These are phyloP conservation scores for Entoloma clypeatum DNA, from an alignment of 1,284 basidiomycete genomes.

Conservation along the genomic window DNA sequence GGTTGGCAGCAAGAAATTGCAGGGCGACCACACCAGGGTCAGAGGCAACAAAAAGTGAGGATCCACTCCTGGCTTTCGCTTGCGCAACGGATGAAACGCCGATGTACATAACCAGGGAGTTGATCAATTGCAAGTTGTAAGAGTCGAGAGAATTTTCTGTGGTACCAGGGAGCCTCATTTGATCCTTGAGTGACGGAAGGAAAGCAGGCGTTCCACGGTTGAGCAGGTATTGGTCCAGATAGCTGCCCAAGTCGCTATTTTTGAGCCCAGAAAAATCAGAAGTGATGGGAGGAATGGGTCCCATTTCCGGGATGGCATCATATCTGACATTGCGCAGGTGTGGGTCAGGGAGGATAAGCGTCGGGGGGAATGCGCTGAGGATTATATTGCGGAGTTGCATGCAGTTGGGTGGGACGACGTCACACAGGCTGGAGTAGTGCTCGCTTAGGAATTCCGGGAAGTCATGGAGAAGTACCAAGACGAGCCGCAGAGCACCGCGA, in stretches of 20 bases:
- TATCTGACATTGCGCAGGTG: conserved; percentile 70
- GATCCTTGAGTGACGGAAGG: conserved; percentile 79
- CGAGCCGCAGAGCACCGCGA: conserved; percentile 86
- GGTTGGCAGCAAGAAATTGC: conserved; percentile 75
- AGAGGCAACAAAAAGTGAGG: conserved; percentile 72
- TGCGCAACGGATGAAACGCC: conserved; percentile 87
- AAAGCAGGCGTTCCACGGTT: conserved; percentile 65
- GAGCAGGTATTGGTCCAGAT: conserved; percentile 82
- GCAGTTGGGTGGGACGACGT: conserved; percentile 89
- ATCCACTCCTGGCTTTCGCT: conserved; percentile 76
- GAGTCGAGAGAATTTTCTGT: conserved; percentile 54
- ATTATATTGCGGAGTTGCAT: conserved; percentile 97
- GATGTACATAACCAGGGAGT: conserved; percentile 93
- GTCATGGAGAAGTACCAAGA: conserved; percentile 95
- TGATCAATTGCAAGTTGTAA: conserved; percentile 89
- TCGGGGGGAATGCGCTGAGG: conserved; percentile 93
- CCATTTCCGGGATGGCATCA: conserved; percentile 81
- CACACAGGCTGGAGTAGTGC: conserved; percentile 95
- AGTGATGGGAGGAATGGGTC: conserved; percentile 83
- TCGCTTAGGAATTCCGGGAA: conserved; percentile 98
- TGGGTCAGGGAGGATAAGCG: conserved; percentile 84
- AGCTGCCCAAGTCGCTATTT: conserved; percentile 70
- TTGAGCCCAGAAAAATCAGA: conserved; percentile 88
- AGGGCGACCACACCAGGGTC: conserved; percentile 83
- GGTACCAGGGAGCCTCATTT: conserved; percentile 55